Evolutionary conservation across 2,329 filamentous ascomycete species (phyloP).

Genomic region (Fusarium chlamydosporum): DNA sequence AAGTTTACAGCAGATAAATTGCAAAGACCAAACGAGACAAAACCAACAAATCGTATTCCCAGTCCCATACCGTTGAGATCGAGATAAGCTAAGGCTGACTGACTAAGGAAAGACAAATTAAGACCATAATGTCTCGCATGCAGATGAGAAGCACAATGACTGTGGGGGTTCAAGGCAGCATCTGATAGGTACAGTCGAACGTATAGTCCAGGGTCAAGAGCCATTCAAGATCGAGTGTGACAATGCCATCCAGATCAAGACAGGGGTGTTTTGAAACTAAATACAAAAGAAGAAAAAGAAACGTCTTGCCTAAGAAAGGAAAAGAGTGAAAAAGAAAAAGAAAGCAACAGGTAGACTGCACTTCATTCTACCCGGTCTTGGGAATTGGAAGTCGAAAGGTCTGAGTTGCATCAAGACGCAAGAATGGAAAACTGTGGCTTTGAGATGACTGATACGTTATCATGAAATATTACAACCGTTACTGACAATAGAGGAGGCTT

Average conservation of each 20-base stretch:
- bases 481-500: neutral
- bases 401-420: neutral
- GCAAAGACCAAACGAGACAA: neutral
- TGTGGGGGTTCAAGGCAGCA: neutral
- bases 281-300: neutral
- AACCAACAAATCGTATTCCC: neutral
- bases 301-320: neutral
- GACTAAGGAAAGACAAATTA: neutral
- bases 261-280: constrained; percentile 21
- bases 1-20: neutral
- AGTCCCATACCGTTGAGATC: neutral
- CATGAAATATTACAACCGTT: neutral
- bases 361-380: constrained; percentile 13
- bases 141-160: neutral
- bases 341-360: neutral
- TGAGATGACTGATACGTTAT: neutral
- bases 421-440: neutral
- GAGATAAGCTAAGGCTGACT: neutral
- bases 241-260: constrained; percentile 20
- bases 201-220: neutral
- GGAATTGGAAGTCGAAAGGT: neutral
- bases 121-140: constrained; percentile 5
- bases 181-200: neutral
- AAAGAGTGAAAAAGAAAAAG: neutral
- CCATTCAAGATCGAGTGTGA: constrained; percentile 30